Evolutionary conservation across 2,329 filamentous ascomycete species (phyloP), one percentile per base, ranked within the genome.

Genomic region (Aspergillus sp.): DNA sequence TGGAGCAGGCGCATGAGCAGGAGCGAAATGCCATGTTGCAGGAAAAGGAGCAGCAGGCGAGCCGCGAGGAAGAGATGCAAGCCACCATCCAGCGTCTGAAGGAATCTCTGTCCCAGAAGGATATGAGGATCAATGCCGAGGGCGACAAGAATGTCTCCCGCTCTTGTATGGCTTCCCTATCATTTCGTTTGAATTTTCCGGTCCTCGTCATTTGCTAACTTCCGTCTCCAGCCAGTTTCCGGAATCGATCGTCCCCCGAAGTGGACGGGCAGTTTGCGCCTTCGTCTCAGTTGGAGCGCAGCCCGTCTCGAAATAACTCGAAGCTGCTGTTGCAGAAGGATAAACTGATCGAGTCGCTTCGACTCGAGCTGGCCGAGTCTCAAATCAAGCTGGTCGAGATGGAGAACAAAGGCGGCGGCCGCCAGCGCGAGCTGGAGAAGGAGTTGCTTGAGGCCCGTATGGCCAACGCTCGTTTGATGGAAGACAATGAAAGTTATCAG

Each of bases 401-500:
- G 56, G 93, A 98, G 77, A 96, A 97, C 74, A 87, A 90, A 76
- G 94, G 92, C 55, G 94, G 93, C 55, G 92, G 92, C 50, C 88
- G 90, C 29, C 81, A 96, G 71, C 90, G 91, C 66, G 92, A 96
- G 75, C 85, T 98, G n/a, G 93, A 98, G 78, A 89, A 90, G 68
- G 86, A 91, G 65, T 85, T 98, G 55, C 87, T 97, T 78, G 94
- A 98, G 72, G 89, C 92, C 45, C 91, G 93, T 69, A 95, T 98
- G 90, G 90, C 92, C 66, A 99, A 98, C 73, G 95, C 95, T 58
- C 87, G 93, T 50, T 82, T 99, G 63, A 95, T 97, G 90, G 95
- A 99, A 78, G 95, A 99, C 77, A 98, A 98, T 71, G 95, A 99
- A 78, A 96, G 92, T 78, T 99, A 96, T 77, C 94, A 98, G 77